Conservation (phyloP, 495 filamentous ascomycete species). For the Xylaria acuta region DNA sequence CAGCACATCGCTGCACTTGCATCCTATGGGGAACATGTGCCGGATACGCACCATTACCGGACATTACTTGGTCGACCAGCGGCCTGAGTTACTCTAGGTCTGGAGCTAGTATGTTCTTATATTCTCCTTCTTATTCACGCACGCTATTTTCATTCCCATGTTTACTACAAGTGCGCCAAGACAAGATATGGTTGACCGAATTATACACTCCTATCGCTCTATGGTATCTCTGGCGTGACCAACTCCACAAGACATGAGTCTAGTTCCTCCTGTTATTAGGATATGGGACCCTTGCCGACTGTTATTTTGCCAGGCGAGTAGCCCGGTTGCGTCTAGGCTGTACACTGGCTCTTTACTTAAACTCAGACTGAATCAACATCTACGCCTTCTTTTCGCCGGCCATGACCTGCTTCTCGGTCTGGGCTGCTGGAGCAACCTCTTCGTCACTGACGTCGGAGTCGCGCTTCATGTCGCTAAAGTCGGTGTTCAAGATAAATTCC, state of each 20-base stretch:
- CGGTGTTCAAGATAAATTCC: conserved; percentile 50
- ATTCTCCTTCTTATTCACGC: neutral
- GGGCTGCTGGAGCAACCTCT: conserved; percentile 29
- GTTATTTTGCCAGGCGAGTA: neutral
- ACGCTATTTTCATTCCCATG: too few species aligned
- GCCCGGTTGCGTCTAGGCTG: neutral
- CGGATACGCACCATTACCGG: too few species aligned
- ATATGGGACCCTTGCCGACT: neutral
- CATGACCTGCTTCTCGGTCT: conserved; percentile 33
- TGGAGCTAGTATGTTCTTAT: neutral
- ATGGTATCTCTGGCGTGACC: neutral
- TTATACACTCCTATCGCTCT: neutral
- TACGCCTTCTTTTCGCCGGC: conserved; percentile 42
- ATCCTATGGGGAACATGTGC: neutral
- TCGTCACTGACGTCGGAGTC: conserved; percentile 52
- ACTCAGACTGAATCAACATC: neutral
- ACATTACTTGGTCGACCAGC: too few species aligned
- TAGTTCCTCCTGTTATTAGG: neutral
- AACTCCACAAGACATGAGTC: neutral
- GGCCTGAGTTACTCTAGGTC: neutral
- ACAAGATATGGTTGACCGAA: neutral
- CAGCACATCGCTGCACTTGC: neutral
- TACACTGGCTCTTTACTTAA: neutral
- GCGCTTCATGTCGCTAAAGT: conserved; percentile 44
- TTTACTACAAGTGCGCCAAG: neutral